Percentiles rank a stretch among this genome's conserved stretches.
These are phyloP conservation scores for Zychaea mexicana DNA, from an alignment of 371 early-diverging fungal genomes.

Conservation along the genomic window DNA sequence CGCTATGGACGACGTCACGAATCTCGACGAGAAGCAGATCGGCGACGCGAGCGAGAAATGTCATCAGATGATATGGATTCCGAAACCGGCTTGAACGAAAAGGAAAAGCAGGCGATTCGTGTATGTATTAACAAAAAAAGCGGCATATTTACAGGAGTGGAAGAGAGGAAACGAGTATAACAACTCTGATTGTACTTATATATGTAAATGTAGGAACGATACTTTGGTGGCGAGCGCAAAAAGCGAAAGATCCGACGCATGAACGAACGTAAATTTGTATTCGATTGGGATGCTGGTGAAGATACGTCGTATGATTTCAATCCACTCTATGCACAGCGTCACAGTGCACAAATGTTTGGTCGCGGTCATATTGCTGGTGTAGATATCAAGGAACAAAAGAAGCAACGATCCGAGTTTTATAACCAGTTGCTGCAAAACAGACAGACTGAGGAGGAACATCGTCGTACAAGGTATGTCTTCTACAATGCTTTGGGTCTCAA, in stretches of 20 bases:
- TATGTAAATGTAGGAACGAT: conserved; percentile 64
- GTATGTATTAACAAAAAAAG: conserved; percentile 18
- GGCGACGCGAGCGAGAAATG: conserved; percentile 17
- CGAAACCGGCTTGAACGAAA: conserved; percentile 33
- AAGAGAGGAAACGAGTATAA: too few species aligned
- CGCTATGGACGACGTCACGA: conserved; percentile 22
- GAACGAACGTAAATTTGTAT: conserved; percentile 93
- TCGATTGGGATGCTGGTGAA: conserved; percentile 96
- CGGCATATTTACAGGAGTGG: too few species aligned
- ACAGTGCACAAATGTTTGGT: conserved; percentile 87
- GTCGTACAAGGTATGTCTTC: conserved; percentile 58
- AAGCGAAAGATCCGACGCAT: conserved; percentile 80
- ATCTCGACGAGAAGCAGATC: conserved; percentile 21
- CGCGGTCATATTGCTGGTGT: conserved; percentile 92
- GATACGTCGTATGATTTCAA: conserved; percentile 94
- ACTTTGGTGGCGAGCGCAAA: conserved; percentile 83
- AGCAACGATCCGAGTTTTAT: conserved; percentile 71
- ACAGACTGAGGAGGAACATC: conserved; percentile 67
- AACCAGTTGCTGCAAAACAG: conserved; percentile 68
- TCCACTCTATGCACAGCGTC: conserved; percentile 83
- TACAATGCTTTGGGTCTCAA: background rate
- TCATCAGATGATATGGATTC: conserved; percentile 15
- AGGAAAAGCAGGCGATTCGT: conserved; percentile 53
- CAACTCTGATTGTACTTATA: background rate
- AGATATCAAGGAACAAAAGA: conserved; percentile 78